Evolutionary conservation across 352 stramenopile species (phyloP).

Genomic region (Phytophthora litchii): DNA sequence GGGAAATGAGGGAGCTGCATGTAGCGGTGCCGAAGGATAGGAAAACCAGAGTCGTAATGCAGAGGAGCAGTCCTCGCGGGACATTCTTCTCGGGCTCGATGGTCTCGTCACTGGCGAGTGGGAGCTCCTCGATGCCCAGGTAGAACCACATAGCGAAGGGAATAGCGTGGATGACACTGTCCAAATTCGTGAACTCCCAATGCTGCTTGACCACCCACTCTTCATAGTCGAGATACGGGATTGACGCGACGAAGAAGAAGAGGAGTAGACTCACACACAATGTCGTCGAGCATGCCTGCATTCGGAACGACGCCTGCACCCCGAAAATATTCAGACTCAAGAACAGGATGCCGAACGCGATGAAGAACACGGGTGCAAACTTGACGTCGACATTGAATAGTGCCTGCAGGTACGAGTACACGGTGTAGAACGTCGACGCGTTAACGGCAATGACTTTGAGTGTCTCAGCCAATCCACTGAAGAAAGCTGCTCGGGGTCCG

Average conservation of each 20-base stretch:
- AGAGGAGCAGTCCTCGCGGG: conserved; percentile 57
- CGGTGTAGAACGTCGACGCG: conserved; percentile 55
- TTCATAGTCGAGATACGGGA: conserved; percentile 57
- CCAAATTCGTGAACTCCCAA: conserved; percentile 55
- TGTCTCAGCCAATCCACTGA: conserved; percentile 67
- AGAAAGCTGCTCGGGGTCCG: conserved; percentile 40
- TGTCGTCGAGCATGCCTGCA: conserved; percentile 63
- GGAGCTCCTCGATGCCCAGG: conserved; percentile 56
- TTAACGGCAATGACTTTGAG: conserved; percentile 70
- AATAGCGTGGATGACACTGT: conserved; percentile 54
- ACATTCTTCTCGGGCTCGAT: conserved; percentile 81
- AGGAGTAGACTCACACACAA: conserved; percentile 58
- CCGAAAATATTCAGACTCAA: conserved; percentile 63
- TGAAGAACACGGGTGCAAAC: conserved; percentile 58
- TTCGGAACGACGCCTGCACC: conserved; percentile 65
- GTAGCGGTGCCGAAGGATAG: conserved; percentile 67
- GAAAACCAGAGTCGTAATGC: conserved; percentile 59
- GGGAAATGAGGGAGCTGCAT: conserved; percentile 70
- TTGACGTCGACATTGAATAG: conserved; percentile 51
- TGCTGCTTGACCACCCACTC: conserved; percentile 60
- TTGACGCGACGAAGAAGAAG: conserved; percentile 62
- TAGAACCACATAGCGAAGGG: conserved; percentile 69
- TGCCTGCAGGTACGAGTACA: conserved; percentile 40
- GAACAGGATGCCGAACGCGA: conserved; percentile 62
- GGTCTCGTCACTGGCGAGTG: conserved; percentile 74